Evolutionary conservation across 2,329 filamentous ascomycete species (phyloP).

Genomic region (Paracamarosporium sp.): DNA sequence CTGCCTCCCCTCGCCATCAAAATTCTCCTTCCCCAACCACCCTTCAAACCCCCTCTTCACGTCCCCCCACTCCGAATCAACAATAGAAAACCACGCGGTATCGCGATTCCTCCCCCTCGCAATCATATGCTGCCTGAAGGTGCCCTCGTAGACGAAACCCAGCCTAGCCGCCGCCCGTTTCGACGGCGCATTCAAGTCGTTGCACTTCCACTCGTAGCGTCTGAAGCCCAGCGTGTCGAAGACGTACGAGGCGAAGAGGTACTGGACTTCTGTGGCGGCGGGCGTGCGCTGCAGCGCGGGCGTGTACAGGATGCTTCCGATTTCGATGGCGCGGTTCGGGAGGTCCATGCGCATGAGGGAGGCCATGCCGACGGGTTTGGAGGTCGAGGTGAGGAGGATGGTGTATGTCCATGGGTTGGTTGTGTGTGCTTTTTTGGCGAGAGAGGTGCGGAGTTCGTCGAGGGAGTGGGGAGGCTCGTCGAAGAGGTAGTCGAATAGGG

Average conservation of each 20-base stretch:
- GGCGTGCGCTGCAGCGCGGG: conserved; percentile 59
- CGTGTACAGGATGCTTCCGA: conserved; percentile 64
- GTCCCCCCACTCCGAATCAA: conserved; percentile 64
- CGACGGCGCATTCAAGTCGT: conserved; percentile 63
- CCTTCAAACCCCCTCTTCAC: conserved; percentile 56
- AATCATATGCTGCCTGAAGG: conserved; percentile 68
- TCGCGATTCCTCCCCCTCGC: conserved; percentile 64
- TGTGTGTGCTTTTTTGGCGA: conserved; percentile 11
- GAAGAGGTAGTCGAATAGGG: conserved; percentile 21
- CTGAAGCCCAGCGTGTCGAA: conserved; percentile 62
- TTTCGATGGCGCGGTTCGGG: conserved; percentile 60
- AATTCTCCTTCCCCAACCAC: conserved; percentile 65
- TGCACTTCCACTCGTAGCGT: conserved; percentile 70
- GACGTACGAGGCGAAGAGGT: conserved; percentile 60
- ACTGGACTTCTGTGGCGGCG: conserved; percentile 65
- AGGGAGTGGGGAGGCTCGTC: conserved; percentile 16
- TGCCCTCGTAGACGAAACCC: conserved; percentile 66
- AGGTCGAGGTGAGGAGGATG: conserved; percentile 1
- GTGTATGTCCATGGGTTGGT: conserved; percentile 23
- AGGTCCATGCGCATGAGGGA: conserved; percentile 49
- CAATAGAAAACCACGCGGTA: conserved; percentile 66
- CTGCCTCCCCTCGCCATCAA: conserved; percentile 62
- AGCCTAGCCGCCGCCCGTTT: conserved; percentile 62
- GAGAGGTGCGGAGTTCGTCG: neutral
- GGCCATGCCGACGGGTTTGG: conserved; percentile 14